Percentiles rank a stretch among this genome's conserved stretches.
These are phyloP conservation scores for Chimonanthus praecox DNA, from an alignment of 164 flowering plant genomes.

Conservation along the genomic window DNA sequence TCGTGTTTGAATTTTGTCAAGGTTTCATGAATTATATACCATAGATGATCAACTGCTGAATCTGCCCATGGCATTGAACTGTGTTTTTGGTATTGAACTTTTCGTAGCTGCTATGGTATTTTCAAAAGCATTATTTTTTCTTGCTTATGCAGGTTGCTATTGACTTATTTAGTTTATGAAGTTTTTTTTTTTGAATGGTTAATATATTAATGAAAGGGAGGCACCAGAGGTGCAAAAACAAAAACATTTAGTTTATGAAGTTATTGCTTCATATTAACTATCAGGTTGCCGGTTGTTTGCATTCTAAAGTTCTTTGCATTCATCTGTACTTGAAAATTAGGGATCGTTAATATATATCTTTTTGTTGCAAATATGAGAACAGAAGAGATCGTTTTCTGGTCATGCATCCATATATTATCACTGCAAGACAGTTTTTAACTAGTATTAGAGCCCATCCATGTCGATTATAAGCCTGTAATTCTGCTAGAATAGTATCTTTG, in stretches of 20 bases:
- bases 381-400: too few relatives aligned
- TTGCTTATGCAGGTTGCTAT: background rate
- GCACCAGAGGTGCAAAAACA: too few relatives aligned
- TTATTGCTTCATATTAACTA: background rate
- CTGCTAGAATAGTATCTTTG: background rate
- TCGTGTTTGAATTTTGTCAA: background rate
- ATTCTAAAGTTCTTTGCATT: background rate
- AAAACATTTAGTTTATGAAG: background rate
- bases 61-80: background rate
- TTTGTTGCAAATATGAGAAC: too few relatives aligned
- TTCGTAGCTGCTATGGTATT: background rate
- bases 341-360: too few relatives aligned
- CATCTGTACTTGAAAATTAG: background rate
- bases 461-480: background rate
- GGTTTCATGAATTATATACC: background rate
- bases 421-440: background rate
- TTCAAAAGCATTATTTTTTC: background rate
- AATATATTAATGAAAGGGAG: too few relatives aligned
- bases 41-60: background rate
- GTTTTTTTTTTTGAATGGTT: background rate
- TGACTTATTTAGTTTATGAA: background rate
- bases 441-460: background rate
- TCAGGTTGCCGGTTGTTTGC: background rate
- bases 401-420: too few relatives aligned
- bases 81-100: background rate